Conservation (phyloP, 345 rosid genomes). For the Raphanus sativus region DNA sequence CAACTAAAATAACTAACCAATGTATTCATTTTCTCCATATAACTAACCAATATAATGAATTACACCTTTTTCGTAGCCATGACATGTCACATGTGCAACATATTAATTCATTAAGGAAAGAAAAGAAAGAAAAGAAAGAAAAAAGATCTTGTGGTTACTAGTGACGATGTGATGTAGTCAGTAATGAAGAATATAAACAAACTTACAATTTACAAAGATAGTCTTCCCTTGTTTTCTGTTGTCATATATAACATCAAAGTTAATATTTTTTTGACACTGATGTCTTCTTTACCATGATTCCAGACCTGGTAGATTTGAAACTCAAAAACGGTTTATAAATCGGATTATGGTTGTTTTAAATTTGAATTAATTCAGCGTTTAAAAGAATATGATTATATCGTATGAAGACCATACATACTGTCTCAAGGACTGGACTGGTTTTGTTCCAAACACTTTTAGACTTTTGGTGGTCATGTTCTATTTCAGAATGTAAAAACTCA, state of each 20-base stretch:
- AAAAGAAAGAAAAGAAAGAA: not conserved
- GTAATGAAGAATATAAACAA: not conserved
- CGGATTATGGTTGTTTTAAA: not conserved
- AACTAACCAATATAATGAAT: not conserved
- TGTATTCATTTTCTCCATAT: not conserved
- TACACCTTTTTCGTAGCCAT: slow-evolving; percentile 11
- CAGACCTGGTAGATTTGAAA: not conserved
- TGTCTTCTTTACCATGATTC: not conserved
- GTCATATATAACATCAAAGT: not conserved
- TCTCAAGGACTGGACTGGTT: not conserved
- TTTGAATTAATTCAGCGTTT: too few species aligned
- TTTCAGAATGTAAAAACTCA: not conserved
- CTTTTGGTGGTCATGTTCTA: not conserved
- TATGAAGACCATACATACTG: too few species aligned
- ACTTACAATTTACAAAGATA: not conserved
- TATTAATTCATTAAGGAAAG: not conserved
- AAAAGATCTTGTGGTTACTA: not conserved
- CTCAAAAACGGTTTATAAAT: not conserved
- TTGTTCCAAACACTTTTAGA: not conserved
- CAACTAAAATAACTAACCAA: slow-evolving; percentile 20
- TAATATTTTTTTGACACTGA: not conserved
- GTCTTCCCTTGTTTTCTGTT: not conserved
- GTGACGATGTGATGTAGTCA: slow-evolving; percentile 13
- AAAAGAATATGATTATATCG: too few species aligned
- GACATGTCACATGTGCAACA: slow-evolving; percentile 6